A percentile compares a stretch with the other conserved stretches of the same genome.
Evolutionary conservation across 179 eudicot species (phyloP).

Genomic region (Patellifolia procumbens): DNA sequence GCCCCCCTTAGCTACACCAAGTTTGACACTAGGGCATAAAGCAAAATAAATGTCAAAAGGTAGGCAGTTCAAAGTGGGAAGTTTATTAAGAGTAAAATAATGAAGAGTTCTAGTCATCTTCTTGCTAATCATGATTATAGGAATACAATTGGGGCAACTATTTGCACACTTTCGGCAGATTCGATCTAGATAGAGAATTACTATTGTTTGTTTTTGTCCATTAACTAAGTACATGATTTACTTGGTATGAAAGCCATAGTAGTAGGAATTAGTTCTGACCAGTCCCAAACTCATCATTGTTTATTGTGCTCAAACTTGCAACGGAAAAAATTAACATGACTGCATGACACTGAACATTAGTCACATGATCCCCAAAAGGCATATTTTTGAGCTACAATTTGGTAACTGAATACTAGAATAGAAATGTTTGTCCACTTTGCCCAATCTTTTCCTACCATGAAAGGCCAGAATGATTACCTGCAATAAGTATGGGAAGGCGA

Average conservation of each 20-base stretch:
- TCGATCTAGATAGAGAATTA: not conserved
- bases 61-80: not conserved
- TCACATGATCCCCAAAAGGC: not conserved
- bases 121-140: not conserved
- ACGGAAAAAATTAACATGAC: not conserved
- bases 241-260: no score
- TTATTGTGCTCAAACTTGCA: not conserved
- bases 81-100: not conserved
- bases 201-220: not conserved
- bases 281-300: not conserved
- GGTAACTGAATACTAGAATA: not conserved
- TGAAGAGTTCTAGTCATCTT: not conserved
- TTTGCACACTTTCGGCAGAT: not conserved
- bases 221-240: not conserved
- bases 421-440: not conserved
- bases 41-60: not conserved
- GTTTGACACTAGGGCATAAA: not conserved
- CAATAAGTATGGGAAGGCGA: constrained; percentile 89
- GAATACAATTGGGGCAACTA: not conserved
- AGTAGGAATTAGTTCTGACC: not conserved
- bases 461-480: constrained; percentile 51
- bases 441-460: constrained; percentile 8
- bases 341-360: not conserved
- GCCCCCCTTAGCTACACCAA: not conserved
- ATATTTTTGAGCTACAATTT: not conserved